A percentile compares a stretch with the other conserved stretches of the same genome.
These are phyloP conservation scores for Suillus occidentalis DNA, from an alignment of 768 basidiomycete genomes.

Conservation along the genomic window DNA sequence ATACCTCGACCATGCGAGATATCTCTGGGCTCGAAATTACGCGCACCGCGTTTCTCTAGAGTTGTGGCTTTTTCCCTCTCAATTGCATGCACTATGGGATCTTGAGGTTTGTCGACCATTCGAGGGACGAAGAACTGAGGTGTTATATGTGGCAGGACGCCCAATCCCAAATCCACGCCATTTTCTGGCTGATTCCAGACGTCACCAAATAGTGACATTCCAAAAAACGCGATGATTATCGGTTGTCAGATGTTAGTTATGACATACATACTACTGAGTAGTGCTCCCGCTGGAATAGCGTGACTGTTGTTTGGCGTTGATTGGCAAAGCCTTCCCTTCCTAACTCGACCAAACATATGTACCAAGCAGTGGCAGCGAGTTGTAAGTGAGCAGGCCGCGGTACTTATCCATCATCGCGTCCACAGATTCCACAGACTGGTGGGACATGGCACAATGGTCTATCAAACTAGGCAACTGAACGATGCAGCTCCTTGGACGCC, in stretches of 20 bases:
- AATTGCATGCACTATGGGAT: constrained; percentile 69
- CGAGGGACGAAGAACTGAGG: constrained; percentile 61
- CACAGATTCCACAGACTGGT: background rate
- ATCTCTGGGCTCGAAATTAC: background rate
- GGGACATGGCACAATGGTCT: background rate
- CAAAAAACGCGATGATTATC: background rate
- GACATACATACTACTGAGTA: background rate
- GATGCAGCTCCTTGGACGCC: no score
- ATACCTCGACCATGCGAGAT: no score
- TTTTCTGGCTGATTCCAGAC: background rate
- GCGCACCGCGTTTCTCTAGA: background rate
- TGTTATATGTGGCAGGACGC: constrained; percentile 40
- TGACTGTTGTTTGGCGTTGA: background rate
- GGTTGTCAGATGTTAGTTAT: background rate
- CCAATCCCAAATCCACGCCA: constrained; percentile 8
- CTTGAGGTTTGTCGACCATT: constrained; percentile 72
- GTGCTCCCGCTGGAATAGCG: background rate
- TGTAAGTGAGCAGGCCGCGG: background rate
- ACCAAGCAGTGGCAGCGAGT: background rate
- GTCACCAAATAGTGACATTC: background rate
- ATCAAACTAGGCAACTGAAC: background rate
- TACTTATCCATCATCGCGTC: background rate
- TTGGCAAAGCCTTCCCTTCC: background rate
- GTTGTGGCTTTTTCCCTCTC: constrained; percentile 20
- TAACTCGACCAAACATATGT: background rate